Evolutionary conservation across 768 basidiomycete species (phyloP).

Genomic region (Tylopilus sp.): DNA sequence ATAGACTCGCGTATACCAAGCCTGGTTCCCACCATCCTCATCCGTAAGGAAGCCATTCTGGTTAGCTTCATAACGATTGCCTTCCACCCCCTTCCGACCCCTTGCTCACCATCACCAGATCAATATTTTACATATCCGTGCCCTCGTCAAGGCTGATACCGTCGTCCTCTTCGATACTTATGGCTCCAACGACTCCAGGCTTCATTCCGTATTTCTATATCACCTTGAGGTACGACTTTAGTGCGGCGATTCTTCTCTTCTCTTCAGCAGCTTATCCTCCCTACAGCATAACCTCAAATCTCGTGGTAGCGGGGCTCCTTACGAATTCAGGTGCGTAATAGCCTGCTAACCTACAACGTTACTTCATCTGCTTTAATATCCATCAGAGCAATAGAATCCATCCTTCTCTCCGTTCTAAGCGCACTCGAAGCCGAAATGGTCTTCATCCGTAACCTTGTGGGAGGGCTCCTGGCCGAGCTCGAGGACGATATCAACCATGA

Average conservation of each 20-base stretch:
- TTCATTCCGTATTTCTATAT: conserved; percentile 85
- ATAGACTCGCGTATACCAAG: conserved; percentile 94
- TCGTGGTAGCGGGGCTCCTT: conserved; percentile 67
- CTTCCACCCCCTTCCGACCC: neutral
- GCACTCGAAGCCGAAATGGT: conserved; percentile 96
- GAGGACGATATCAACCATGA: conserved; percentile 96
- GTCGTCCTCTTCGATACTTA: conserved; percentile 91
- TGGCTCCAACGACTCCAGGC: conserved; percentile 80
- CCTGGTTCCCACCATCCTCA: conserved; percentile 90
- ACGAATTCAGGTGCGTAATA: conserved; percentile 74
- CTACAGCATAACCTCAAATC: conserved; percentile 77
- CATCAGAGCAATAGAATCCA: conserved; percentile 86
- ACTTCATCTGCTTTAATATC: conserved; percentile 14
- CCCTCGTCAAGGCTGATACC: conserved; percentile 88
- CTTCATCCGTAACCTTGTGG: conserved; percentile 87
- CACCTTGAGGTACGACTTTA: conserved; percentile 65
- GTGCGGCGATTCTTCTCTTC: conserved; percentile 12
- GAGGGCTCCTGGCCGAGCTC: conserved; percentile 85
- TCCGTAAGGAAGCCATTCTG: conserved; percentile 83
- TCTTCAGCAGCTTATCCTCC: conserved; percentile 11
- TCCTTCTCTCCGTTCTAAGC: conserved; percentile 85
- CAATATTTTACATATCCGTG: conserved; percentile 93
- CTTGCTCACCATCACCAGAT: conserved; percentile 45
- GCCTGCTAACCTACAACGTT: conserved; percentile 14
- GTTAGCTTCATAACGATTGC: conserved; percentile 40